phyloP scores from a whole-genome alignment of 495 filamentous ascomycete species.

The Acidomyces sp. region DNA sequence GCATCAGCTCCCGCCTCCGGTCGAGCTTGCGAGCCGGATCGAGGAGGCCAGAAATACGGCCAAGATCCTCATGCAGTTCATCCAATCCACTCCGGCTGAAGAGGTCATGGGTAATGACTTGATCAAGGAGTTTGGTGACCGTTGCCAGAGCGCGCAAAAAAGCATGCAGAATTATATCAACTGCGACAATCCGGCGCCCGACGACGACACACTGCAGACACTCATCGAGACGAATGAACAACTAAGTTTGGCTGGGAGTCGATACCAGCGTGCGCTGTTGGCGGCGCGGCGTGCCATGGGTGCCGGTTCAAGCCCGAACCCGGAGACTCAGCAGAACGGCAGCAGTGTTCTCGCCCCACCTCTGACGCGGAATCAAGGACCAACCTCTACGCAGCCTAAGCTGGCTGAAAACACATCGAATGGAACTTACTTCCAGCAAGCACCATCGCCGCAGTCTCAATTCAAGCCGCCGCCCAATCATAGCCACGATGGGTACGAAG shows the following conservation, averaged over 20 bases:
- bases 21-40: constrained; percentile 72
- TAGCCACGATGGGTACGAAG: constrained; percentile 1
- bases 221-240: constrained; percentile 93
- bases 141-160: constrained; percentile 64
- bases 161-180: constrained; percentile 76
- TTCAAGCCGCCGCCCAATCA: neutral
- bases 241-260: constrained; percentile 59
- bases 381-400: too few relatives aligned
- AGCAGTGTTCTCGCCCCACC: constrained; percentile 9
- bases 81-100: constrained; percentile 62
- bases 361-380: neutral
- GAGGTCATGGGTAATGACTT: constrained; percentile 75
- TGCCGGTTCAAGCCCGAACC: constrained; percentile 20
- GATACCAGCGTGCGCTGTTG: constrained; percentile 69
- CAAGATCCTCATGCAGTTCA: constrained; percentile 77
- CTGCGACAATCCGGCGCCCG: constrained; percentile 60
- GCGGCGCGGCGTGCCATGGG: constrained; percentile 40
- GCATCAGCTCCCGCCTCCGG: constrained; percentile 50
- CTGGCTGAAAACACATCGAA: too few relatives aligned
- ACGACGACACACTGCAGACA: constrained; percentile 83
- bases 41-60: constrained; percentile 84
- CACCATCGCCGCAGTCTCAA: too few relatives aligned
- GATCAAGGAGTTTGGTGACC: constrained; percentile 80
- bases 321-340: constrained; percentile 4
- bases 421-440: too few relatives aligned